Evolutionary conservation across 371 early-diverging fungal genomes (phyloP).

Genomic region (Rhizomucor pusillus): DNA sequence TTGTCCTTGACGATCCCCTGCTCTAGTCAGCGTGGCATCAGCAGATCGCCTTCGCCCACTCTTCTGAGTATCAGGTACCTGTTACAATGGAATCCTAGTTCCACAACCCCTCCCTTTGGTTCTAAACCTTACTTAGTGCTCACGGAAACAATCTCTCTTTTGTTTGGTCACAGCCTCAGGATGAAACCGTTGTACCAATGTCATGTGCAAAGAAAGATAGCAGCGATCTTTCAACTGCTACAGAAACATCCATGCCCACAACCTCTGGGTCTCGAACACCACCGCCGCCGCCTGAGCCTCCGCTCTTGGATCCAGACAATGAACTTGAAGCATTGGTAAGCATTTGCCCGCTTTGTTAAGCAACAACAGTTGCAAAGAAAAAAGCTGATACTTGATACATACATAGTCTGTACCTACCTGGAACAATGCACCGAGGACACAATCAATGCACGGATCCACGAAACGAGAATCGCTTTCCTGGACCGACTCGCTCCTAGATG

Average conservation of each 20-base stretch:
- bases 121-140: conserved; percentile 44
- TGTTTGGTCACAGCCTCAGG: conserved; percentile 43
- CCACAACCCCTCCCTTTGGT: too few species aligned
- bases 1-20: conserved; percentile 1
- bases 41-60: not conserved
- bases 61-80: not conserved
- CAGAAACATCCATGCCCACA: too few species aligned
- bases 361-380: not conserved
- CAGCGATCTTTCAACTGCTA: too few species aligned
- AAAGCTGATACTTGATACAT: not conserved
- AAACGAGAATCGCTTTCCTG: conserved; percentile 40
- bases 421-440: conserved; percentile 31
- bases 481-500: conserved; percentile 40
- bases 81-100: conserved; percentile 9
- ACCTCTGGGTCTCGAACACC: too few species aligned
- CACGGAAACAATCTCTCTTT: conserved; percentile 31
- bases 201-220: conserved; percentile 5
- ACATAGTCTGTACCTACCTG: conserved; percentile 44
- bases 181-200: conserved; percentile 31
- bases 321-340: conserved; percentile 46
- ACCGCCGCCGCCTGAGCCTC: too few species aligned
- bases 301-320: conserved; percentile 19
- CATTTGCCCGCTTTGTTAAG: too few species aligned
- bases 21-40: conserved; percentile 12
- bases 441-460: conserved; percentile 13